A percentile compares a stretch with the other conserved stretches of the same genome.
Conservation (phyloP, 257 asterid genomes). For the Coffea eugenioides region DNA sequence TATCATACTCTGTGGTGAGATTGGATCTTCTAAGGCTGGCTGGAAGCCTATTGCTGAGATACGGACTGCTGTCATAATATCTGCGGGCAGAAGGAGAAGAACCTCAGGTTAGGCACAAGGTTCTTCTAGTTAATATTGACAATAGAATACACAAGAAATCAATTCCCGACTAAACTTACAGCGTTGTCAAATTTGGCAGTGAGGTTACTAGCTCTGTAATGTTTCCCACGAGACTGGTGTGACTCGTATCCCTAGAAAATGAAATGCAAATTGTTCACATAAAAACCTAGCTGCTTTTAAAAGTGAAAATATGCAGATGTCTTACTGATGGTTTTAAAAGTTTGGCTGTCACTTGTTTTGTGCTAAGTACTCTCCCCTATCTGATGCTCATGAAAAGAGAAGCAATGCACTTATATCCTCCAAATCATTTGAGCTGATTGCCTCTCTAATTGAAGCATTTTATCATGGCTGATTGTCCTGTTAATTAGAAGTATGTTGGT, state of each 20-base stretch:
- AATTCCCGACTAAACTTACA: conserved; percentile 37
- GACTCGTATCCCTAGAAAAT: conserved; percentile 57
- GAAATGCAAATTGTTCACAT: conserved; percentile 5
- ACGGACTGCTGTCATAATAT: conserved; percentile 55
- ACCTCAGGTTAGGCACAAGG: neutral
- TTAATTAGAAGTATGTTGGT: neutral
- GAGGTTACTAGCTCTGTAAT: conserved; percentile 34
- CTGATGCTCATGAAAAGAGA: neutral
- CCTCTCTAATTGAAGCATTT: neutral
- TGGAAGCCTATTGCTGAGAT: conserved; percentile 30
- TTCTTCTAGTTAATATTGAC: neutral
- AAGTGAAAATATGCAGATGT: neutral
- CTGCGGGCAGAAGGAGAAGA: conserved; percentile 31
- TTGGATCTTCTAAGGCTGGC: conserved; percentile 35
- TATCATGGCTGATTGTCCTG: neutral
- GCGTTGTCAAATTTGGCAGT: conserved; percentile 36
- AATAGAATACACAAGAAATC: neutral
- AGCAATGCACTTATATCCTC: neutral
- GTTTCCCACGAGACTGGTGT: conserved; percentile 56
- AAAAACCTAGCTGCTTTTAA: neutral
- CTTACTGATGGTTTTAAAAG: neutral
- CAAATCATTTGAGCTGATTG: neutral
- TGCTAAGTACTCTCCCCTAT: neutral
- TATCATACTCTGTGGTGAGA: conserved; percentile 59
- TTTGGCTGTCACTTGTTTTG: neutral